Evolutionary conservation across 2,329 filamentous ascomycete species (phyloP), one percentile per base, ranked within the genome.

Genomic region (Exophiala mesophila): DNA sequence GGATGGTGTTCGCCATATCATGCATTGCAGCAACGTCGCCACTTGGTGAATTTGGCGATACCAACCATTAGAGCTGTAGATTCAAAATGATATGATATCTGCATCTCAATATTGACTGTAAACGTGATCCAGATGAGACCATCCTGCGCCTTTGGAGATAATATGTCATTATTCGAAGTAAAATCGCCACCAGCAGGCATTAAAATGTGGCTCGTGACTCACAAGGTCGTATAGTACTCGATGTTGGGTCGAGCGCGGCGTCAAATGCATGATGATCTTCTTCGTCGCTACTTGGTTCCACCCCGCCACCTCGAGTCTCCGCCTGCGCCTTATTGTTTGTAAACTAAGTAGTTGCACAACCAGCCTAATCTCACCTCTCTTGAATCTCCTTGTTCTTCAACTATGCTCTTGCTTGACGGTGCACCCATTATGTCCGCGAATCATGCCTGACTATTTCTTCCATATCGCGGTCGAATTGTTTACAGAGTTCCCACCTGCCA

Each of bases 401-500:
- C 36, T 21, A 44, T 49, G 37, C 16, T 28, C 39, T 54, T 47
- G 54, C n/a, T n/a, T 31, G 29, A 5, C 5, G 7, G n/a, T 13
- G 13, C 5, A 31, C 5, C 17, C 5, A 31, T 5, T 16, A 31
- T 31, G 29, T 13, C 29, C 17, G 29, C 5, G 13, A 52, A 64
- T 64, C 67, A 78, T 78, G 76, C 74, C 73, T 60, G 71, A 74
- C 37, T 81, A 79, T 60, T 81, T 80, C 61, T 83, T 78, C 57
- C 77, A 82, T 56, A 60, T 83, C 45, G 69, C 68, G 51, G 69
- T 82, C 54, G 78, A 82, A 70, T 63, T 82, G 13, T 71, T 77
- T 55, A 59, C 69, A 50, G 64, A 59, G 33, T 45, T 53, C 32
- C 50, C 55, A 36, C 43, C 53, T 17, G 24, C 9, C 17, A 13